Evolutionary conservation across 2,329 filamentous ascomycete species (phyloP), one percentile per base, ranked within the genome.

Genomic region (Fusarium pseudocircinatum): DNA sequence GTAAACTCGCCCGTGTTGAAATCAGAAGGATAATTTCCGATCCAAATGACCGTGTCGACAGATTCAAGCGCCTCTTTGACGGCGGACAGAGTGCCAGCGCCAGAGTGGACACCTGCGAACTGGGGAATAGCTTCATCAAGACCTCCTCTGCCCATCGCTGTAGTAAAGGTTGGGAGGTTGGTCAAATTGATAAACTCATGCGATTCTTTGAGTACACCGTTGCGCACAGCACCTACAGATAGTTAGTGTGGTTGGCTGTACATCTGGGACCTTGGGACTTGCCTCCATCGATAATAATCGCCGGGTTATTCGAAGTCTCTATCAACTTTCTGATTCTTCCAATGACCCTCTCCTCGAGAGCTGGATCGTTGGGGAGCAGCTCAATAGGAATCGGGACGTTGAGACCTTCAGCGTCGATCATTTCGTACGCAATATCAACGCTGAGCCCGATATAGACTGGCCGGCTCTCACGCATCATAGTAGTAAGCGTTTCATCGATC

Each of bases 1-100:
- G 60, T 62, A 15, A 62, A 62, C 3, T 62, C 52, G 22, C 60
- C 60, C 1, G 52, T 62, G 8, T 62, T 62, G 18, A 62, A 59
- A 1, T 62, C 60, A 11, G 52, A 62, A 10, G 60, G 40, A 20
- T 39, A 59, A 20, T 62, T 62, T 1, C 60, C 52, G 7, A 62
- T 39, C 52, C 60, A 59, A 13, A 62, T 28, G 16, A 62, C 40
- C 4, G 11, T 42, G 9, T 46, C 60, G 4, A 30, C 14, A 16
- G 30, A 11, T n/a, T 59, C n/a, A 8, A 62, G 39, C 16, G 52
- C 60, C 12, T 46, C 22, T 15, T 34, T 46, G 6, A 62, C 52
- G 2, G n/a, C 14, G 2, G 34, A 6, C 14, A 62, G 22, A 34
- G 52, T 62, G 11, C 60, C 60, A n/a, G 60, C 60, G 6, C 60